Conservation (phyloP, 2,329 filamentous ascomycete species). For the Sporothrix dimorphospora region DNA sequence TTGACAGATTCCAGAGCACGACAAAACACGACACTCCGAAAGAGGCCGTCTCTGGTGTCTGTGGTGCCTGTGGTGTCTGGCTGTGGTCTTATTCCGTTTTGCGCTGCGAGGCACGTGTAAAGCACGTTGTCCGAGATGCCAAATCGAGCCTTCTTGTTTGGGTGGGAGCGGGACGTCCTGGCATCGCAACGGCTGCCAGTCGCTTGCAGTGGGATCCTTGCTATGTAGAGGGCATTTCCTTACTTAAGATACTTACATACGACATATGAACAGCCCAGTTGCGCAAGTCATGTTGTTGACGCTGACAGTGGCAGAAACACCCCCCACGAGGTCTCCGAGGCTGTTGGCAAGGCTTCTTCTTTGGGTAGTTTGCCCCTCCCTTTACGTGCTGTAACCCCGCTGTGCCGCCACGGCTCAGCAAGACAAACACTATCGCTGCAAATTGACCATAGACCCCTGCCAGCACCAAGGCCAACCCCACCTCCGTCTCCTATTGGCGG, state of each 20-base stretch:
- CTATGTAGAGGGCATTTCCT: not conserved
- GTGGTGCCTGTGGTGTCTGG: too few species aligned
- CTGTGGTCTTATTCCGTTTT: not conserved
- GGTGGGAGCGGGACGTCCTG: not conserved
- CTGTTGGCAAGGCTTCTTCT: not conserved
- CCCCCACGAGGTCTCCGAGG: not conserved
- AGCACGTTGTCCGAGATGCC: not conserved
- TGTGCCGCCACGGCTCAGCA: not conserved
- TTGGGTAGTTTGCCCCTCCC: slow-evolving; percentile 25
- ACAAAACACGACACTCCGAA: not conserved
- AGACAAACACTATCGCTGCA: not conserved
- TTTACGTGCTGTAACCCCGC: slow-evolving; percentile 20
- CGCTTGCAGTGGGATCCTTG: not conserved
- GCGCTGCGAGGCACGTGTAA: not conserved
- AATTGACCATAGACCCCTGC: not conserved
- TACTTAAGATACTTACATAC: not conserved
- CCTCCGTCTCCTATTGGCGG: slow-evolving; percentile 18
- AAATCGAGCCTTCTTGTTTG: not conserved
- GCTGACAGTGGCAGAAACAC: not conserved
- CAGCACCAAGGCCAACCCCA: slow-evolving; percentile 14
- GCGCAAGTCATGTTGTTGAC: not conserved
- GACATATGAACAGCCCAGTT: not conserved
- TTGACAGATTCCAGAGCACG: not conserved
- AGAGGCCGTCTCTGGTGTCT: not conserved
- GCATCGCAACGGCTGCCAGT: not conserved